Evolutionary conservation across 169 alveolate species (phyloP).

Genomic region (Cryptosporidium ryanae): DNA sequence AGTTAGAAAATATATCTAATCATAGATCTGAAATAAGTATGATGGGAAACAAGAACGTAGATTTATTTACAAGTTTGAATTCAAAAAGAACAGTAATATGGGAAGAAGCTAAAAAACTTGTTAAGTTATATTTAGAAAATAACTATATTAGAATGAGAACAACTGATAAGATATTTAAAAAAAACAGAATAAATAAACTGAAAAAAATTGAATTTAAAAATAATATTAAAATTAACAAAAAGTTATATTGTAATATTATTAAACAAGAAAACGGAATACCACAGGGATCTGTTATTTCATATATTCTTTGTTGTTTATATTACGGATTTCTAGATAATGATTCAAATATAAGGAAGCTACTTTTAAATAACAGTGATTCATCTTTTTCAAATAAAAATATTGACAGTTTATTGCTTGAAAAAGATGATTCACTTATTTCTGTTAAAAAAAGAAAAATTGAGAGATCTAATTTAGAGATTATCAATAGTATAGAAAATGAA

Average conservation of each 20-base stretch:
- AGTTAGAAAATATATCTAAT: background rate
- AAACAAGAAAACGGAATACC: constrained; percentile 54
- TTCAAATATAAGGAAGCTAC: constrained; percentile 1
- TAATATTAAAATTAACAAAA: too few relatives aligned
- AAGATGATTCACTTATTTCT: background rate
- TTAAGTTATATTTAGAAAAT: constrained; percentile 11
- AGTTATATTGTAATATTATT: background rate
- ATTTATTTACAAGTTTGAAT: constrained; percentile 22
- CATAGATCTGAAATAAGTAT: constrained; percentile 11
- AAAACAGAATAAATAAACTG: background rate
- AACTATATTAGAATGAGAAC: constrained; percentile 38
- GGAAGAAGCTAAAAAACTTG: constrained; percentile 16
- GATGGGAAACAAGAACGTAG: constrained; percentile 43
- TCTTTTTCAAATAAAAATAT: background rate
- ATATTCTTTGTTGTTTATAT: constrained; percentile 50
- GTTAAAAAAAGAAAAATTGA: background rate
- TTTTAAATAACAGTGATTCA: background rate
- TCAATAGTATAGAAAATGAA: background rate
- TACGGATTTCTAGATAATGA: constrained; percentile 31
- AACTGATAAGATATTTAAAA: background rate
- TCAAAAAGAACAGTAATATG: constrained; percentile 37
- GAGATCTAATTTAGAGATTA: background rate
- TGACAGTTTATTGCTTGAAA: background rate
- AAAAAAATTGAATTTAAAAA: background rate
- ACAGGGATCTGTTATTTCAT: constrained; percentile 64